Base-by-base conservation (phyloP, 768 basidiomycete species). In the Hortiboletus campestris region DNA sequence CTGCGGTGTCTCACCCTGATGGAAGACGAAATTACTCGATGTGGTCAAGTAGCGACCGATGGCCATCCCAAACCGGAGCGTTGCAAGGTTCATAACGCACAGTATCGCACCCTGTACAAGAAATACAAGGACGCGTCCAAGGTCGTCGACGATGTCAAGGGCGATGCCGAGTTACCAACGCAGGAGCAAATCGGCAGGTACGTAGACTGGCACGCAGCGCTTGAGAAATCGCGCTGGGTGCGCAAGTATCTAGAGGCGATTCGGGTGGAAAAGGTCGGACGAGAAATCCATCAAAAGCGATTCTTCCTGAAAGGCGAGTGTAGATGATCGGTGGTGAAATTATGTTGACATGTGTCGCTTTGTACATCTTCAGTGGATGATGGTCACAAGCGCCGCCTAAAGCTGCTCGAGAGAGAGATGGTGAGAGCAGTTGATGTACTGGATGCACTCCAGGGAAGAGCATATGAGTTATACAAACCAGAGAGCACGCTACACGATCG, bases 281-380 rank as follows among this genome's bases (percentile, higher is more conserved):
- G 72, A 29, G 58, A 67, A 1, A 63, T 74, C 25, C 74, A 75
- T 35, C 57, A 61, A 8, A 58, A 43, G n/a, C 63, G 72, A 3
- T 75, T 74, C 56, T 71, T 72, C 38, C 43, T 72, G 7, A 71
- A 72, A 60, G 61, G 73, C 64, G 34, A 13, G 65, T 56, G 39
- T 12, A 11, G 11, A 20, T 19, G n/a, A 2, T 4, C 11, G 39
- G 39, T 9, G 4, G 9, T 6, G 9, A 0, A 6, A 4, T 19
- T 40, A 9, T 29, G 13, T 14, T 58, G 32, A 58, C 28, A 19
- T 8, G 13, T 4, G 6, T 2, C 35, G 11, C 36, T 36, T 13
- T 36, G 16, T n/a, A 10, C 20, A 7, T 19, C 20, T 20, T 38
- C 50, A 72, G 72, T 60, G 52, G 72, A 74, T 29, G 61, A 64